These are phyloP conservation scores for Phytophthora lateralis DNA, from an alignment of 352 stramenopile genomes.

Conservation along the genomic window DNA sequence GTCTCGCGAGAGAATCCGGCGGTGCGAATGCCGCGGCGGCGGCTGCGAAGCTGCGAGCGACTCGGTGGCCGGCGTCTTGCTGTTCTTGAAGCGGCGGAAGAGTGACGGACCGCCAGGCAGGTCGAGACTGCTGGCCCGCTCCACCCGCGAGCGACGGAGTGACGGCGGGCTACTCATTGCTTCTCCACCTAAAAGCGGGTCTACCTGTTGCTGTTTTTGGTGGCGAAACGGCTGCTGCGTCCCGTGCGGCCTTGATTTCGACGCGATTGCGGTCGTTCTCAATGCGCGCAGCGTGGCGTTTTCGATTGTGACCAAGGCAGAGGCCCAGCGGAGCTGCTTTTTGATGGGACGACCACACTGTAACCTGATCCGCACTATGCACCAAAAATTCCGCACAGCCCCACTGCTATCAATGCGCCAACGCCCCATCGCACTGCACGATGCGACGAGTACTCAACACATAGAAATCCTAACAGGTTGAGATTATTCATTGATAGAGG, in stretches of 20 bases:
- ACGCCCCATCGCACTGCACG: constrained; percentile 23
- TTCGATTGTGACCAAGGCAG: constrained; percentile 34
- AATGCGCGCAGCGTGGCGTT: constrained; percentile 31
- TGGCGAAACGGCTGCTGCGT: constrained; percentile 18
- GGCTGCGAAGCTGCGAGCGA: constrained; percentile 27
- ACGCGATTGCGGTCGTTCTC: background rate
- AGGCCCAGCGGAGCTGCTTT: constrained; percentile 18
- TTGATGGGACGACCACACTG: constrained; percentile 30
- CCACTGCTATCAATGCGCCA: constrained; percentile 29
- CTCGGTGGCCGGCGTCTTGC: constrained; percentile 9
- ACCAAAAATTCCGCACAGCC: constrained; percentile 21
- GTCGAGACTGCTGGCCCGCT: constrained; percentile 32
- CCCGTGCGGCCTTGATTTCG: constrained; percentile 7
- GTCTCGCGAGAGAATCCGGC: constrained; percentile 27
- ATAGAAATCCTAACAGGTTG: background rate
- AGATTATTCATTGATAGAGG: constrained; percentile 6
- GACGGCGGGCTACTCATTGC: constrained; percentile 22
- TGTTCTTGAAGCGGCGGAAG: constrained; percentile 28
- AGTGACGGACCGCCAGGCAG: constrained; percentile 25
- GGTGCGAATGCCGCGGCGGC: constrained; percentile 30
- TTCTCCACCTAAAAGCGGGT: constrained; percentile 16
- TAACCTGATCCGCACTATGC: constrained; percentile 29
- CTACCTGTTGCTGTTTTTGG: background rate
- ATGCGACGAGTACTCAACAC: constrained; percentile 13
- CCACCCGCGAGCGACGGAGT: constrained; percentile 26